Evolutionary conservation across 345 rosid species (phyloP), one percentile per base, ranked within the genome.

Genomic region (Syzygium grande): DNA sequence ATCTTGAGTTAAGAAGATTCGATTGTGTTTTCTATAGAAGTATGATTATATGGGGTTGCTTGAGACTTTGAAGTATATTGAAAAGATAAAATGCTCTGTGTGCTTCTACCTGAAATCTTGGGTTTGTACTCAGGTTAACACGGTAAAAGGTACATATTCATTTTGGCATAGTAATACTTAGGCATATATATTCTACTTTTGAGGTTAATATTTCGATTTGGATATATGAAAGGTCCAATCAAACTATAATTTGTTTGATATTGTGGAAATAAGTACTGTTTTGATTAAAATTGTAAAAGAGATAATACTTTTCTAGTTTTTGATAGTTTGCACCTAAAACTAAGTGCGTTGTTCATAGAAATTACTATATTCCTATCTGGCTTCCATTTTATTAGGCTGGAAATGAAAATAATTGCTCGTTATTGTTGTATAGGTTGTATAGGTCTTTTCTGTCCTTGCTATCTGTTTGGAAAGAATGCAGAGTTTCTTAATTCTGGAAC

Each of bases 401-500:
- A 13, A 84, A 15, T 84, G 11, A 51, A 51, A 7, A 6, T 84
- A 34, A 52, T 84, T 30, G 8, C 61, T 13, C 30, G 25, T 53
- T 51, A 23, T 55, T 84, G 43, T 61, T 91, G 87, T 87, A 61
- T 91, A 97, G 98, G 98, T 89, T 92, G 88, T 84, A 88, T 97
- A 65, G 99, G 97, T 73, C 93, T 96, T 86, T 92, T 95, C 73
- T 96, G 96, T 86, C 99, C 99, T 41, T 97, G 99, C 89, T 95
- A 91, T 84, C 83, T 97, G 91, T 97, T 96, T 86, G 99, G 95
- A 84, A 95, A 95, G 93, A 97, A 96, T 86, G 98, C 99, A 55
- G 95, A 96, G 89, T 88, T 89, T 90, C 85, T 97, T 89, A 99
- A 98, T 87, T 97, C 99, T 84, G 99, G 99, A 89, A 95, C 98